Evolutionary conservation across 768 basidiomycete genomes (phyloP), one percentile per base, ranked within the genome.

Genomic region (Atractiella rhizophila): DNA sequence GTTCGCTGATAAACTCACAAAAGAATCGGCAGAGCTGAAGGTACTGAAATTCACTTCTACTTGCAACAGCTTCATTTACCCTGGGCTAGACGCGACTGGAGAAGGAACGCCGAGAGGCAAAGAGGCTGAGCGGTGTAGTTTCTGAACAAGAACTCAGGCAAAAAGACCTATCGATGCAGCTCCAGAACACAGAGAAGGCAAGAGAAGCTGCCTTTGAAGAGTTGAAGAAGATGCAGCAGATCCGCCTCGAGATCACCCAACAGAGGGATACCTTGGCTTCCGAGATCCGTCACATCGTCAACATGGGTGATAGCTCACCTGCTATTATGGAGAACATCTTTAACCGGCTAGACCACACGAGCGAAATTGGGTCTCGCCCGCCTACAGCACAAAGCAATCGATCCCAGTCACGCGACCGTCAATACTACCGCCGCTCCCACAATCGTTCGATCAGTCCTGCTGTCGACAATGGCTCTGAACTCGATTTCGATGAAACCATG

Each of bases 1-100:
- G 43, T 46, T 46, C 35, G 29, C 41, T 9, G 33, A 46, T 4
- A 37, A 37, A 20, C 23, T 44, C 19, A 28, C 45, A 15, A 20
- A 7, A 20, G 45, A 49, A 35, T 24, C 39, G 1, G 6, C 4
- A 3, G 26, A 37, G 20, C 35, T 49, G 11, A 40, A 45, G 27
- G 28, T 37, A 7, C n/a, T n/a, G n/a, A n/a, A n/a, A n/a, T n/a
- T n/a, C n/a, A n/a, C n/a, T n/a, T n/a, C n/a, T n/a, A n/a, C n/a
- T n/a, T n/a, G n/a, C n/a, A n/a, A n/a, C n/a, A n/a, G n/a, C n/a
- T n/a, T n/a, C n/a, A n/a, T n/a, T n/a, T n/a, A n/a, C n/a, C n/a
- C n/a, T n/a, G n/a, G n/a, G n/a, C n/a, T n/a, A n/a, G n/a, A n/a
- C 28, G 9, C 24, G 28, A 29, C 38, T 39, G 10, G 38, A 39